Percentiles rank a stretch among this genome's conserved stretches.
Conservation (phyloP, 768 basidiomycete genomes). For the Phaeolepiota aurea region DNA sequence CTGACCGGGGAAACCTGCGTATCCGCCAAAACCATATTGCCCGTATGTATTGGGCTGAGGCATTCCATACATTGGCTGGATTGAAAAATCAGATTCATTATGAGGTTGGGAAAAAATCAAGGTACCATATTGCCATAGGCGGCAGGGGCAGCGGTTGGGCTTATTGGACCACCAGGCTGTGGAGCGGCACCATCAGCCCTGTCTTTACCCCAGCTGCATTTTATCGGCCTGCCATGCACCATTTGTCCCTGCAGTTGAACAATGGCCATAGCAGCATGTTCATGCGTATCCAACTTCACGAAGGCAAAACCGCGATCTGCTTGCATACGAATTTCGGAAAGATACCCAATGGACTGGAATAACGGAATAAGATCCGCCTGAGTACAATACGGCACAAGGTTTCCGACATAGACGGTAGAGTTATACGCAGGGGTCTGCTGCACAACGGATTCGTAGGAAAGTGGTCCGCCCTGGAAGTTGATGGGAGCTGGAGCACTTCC, state of each 20-base stretch:
- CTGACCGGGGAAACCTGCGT: slow-evolving; percentile 62
- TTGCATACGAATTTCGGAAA: slow-evolving; percentile 99
- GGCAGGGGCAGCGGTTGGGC: slow-evolving; percentile 50
- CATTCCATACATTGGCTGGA: slow-evolving; percentile 84
- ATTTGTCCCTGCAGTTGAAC: slow-evolving; percentile 94
- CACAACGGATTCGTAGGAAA: slow-evolving; percentile 90
- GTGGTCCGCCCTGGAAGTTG: slow-evolving; percentile 83
- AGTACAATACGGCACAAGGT: slow-evolving; percentile 94
- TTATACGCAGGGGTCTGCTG: slow-evolving; percentile 92
- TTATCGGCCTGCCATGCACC: slow-evolving; percentile 95
- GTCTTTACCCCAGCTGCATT: slow-evolving; percentile 99
- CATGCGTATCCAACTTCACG: slow-evolving; percentile 97
- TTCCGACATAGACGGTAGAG: slow-evolving; percentile 96
- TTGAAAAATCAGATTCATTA: slow-evolving; percentile 4
- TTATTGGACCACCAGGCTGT: slow-evolving; percentile 41
- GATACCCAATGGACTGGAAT: slow-evolving; percentile 97
- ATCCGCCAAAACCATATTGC: slow-evolving; percentile 71
- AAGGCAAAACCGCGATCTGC: slow-evolving; percentile 98
- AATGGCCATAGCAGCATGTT: slow-evolving; percentile 97
- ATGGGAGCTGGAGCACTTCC: slow-evolving; percentile 79
- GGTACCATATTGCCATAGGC: slow-evolving; percentile 80
- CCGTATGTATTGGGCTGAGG: slow-evolving; percentile 76
- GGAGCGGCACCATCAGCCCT: slow-evolving; percentile 64
- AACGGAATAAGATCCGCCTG: slow-evolving; percentile 96
- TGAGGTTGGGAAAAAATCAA: slow-evolving; percentile 4